These are phyloP conservation scores for Suillus clintonianus DNA, from an alignment of 768 basidiomycete species.

Conservation along the genomic window DNA sequence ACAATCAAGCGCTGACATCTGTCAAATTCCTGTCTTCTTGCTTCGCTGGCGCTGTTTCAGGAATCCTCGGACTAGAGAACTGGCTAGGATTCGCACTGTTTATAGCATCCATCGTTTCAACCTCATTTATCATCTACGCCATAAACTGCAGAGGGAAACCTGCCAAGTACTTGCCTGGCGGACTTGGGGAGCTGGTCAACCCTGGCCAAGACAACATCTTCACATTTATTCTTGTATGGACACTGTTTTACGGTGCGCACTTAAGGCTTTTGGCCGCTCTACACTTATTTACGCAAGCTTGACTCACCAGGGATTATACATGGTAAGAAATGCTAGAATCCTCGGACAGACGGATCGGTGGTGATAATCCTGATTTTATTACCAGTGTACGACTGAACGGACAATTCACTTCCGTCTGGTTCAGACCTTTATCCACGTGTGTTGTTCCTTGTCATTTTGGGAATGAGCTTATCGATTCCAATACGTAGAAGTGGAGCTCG, in stretches of 20 bases:
- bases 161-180: constrained; percentile 61
- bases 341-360: constrained; percentile 1
- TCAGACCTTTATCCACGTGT: constrained; percentile 2
- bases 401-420: constrained; percentile 4
- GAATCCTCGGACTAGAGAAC: constrained; percentile 88
- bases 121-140: constrained; percentile 61
- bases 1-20: constrained; percentile 60
- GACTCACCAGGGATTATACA: constrained; percentile 45
- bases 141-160: constrained; percentile 75
- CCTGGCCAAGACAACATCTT: constrained; percentile 91
- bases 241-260: constrained; percentile 82
- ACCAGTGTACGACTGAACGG: constrained; percentile 42
- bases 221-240: constrained; percentile 93
- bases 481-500: constrained; percentile 10
- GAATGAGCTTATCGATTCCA: constrained; percentile 4
- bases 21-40: constrained; percentile 83
- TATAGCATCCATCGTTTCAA: constrained; percentile 62
- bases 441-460: background rate
- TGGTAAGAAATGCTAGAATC: constrained; percentile 32
- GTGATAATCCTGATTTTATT: constrained; percentile 20
- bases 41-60: constrained; percentile 86
- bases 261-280: background rate
- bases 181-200: constrained; percentile 68
- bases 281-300: constrained; percentile 4
- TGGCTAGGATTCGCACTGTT: constrained; percentile 83